Base-by-base conservation (phyloP, 2,329 filamentous ascomycete genomes). In the Phialophora verrucosa region DNA sequence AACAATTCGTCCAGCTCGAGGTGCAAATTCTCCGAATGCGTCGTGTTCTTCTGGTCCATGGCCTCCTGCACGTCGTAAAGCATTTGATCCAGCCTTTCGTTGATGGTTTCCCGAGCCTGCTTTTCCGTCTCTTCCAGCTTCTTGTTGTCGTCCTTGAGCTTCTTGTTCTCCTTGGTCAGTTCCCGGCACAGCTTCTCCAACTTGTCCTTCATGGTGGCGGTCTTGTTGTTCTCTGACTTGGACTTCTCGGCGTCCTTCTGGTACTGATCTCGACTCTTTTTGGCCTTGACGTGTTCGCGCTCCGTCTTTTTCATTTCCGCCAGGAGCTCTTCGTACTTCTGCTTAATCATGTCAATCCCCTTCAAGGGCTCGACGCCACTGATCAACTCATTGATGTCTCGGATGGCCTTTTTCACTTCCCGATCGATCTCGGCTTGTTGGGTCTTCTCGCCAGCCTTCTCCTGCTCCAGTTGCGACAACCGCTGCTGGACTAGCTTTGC, bases 81-180 rank as follows among this genome's bases (percentile, higher is more conserved):
- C 66, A 98, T 83, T 49, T 87, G 87, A 72, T 93, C 90, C 66
- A 95, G 90, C 71, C 93, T 91, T 66, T 92, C 89, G 75, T 97
- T 94, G 78, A 95, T 91, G 55, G 92, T 89, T 69, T 90, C 85
- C 60, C 92, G 90, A 62, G 92, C 93, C 72, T 90, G 88, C 70
- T 92, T 92, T 75, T 97, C 92, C 50, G 87, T 91, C 71, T 94
- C 93, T 74, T 94, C 91, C 31, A 97, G 84, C 60, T 92, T 92
- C 76, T 96, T 94, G 78, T 97, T 96, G 78, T 99, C 95, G 80
- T 93, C 91, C 90, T 98, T 98, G 71, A 99, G 88, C 81, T 96
- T 96, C 80, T 98, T 98, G 78, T 99, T 99, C 76, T 99, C 95
- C 74, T 94, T 91, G 67, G 96, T 95, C 63, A 99, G 85, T 78